Evolutionary conservation across 192 early-diverging fungal genomes (phyloP).

Genomic region (Backusella parvicylindrica): DNA sequence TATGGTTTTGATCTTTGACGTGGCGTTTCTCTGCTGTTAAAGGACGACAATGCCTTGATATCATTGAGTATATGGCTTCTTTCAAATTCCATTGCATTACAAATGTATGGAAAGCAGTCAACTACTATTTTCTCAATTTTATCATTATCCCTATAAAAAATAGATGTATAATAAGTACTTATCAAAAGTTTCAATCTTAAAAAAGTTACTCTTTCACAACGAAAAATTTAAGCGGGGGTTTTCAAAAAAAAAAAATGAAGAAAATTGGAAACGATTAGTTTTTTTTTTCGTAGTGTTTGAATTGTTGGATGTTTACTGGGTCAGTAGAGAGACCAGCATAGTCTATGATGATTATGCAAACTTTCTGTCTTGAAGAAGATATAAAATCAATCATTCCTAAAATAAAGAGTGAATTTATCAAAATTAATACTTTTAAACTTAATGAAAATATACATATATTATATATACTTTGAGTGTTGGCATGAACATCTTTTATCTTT

Average conservation of each 20-base stretch:
- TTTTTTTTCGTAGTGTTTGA: no score
- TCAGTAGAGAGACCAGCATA: not conserved
- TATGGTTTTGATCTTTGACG: not conserved
- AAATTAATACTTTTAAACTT: not conserved
- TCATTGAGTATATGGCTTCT: not conserved
- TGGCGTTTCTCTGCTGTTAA: not conserved
- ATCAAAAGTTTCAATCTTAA: not conserved
- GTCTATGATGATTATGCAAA: slow-evolving; percentile 2
- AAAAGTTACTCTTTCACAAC: not conserved
- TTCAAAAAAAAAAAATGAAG: no score
- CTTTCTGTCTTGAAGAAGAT: not conserved
- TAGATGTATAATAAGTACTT: not conserved
- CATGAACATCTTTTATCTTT: not conserved
- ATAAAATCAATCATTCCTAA: slow-evolving; percentile 2
- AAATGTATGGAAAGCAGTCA: not conserved
- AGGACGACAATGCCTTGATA: not conserved
- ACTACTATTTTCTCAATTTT: not conserved
- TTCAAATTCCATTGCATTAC: not conserved
- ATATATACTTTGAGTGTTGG: slow-evolving; percentile 3
- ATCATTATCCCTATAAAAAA: slow-evolving; percentile 4
- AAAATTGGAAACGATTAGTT: no score
- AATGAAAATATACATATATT: slow-evolving; percentile 1
- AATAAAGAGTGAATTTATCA: slow-evolving; percentile 3
- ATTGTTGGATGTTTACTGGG: not conserved
- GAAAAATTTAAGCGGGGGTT: no score